Base-by-base conservation (phyloP, 83 land plant species). In the Diphasiastrum complanatum region DNA sequence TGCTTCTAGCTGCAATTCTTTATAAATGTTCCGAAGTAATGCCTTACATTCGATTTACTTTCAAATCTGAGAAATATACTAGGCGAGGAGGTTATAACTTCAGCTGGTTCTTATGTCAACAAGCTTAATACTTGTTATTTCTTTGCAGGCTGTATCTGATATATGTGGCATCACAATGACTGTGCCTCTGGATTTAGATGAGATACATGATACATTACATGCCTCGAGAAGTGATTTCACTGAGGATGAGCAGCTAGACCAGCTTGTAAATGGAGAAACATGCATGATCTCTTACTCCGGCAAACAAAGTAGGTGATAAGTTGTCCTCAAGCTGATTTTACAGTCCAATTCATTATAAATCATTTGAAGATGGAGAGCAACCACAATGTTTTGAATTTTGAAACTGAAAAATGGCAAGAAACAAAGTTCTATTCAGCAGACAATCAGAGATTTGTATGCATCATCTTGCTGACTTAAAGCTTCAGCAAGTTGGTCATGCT, bases 191-290 rank as follows among this genome's bases (percentile, higher is more conserved):
- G 60, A 53, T n/a, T 46, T 70, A 33, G 16, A 68, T 33, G 55
- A 51, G 34, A 33, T 45, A 14, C 22, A 18, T 8, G 72, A 69
- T 19, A 10, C 36, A 14, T 22, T 70, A 47, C 22, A 26, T 25
- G 30, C 4, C 38, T 16, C 26, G 41, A 70, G 28, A n/a, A 14
- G 24, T 33, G 18, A 18, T 12, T 70, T 35, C 34, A 62, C 54
- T 58, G 89, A 82, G 43, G 89, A 82, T 64, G 25, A 85, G 56
- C 70, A 85, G 65, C 40, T 85, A 31, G 68, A 78, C 33, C 86
- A 85, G 63, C 69, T 85, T 50, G 65, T 85, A 51, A 63, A 74
- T 73, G 89, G 89, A 29, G 18, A 85, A 49, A 67, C 76, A 18
- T 82, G 80, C 67, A 82, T 79, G 76, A 78, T 83, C 63, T 41